Evolutionary conservation across 208 protist genomes (phyloP).

Genomic region (Zelonia costaricensis): DNA sequence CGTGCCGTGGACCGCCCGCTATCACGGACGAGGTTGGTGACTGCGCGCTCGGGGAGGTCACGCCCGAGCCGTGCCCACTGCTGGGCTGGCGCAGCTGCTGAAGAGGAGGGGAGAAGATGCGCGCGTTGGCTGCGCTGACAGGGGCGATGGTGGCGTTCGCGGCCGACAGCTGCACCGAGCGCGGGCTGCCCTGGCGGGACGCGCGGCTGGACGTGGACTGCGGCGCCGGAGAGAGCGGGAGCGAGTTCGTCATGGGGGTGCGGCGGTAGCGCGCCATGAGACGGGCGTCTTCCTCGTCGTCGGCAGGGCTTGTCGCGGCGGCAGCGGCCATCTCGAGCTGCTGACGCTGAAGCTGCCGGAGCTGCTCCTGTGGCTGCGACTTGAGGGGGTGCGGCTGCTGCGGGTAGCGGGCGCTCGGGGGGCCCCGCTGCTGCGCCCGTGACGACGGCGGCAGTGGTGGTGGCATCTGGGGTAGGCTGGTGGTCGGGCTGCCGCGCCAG

Average conservation of each 20-base stretch:
- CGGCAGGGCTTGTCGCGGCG: neutral
- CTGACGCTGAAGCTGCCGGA: neutral
- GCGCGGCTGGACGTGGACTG: neutral
- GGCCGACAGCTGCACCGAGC: slow-evolving; percentile 2
- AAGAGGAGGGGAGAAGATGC: neutral
- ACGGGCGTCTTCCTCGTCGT: slow-evolving; percentile 4
- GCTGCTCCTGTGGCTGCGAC: neutral
- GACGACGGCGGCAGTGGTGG: too few relatives aligned
- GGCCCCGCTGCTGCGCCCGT: too few relatives aligned
- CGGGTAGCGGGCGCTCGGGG: too few relatives aligned
- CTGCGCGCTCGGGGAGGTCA: neutral
- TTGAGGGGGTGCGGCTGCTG: too few relatives aligned
- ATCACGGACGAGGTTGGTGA: too few relatives aligned
- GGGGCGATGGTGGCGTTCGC: neutral
- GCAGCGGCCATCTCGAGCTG: neutral
- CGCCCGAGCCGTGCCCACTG: slow-evolving; percentile 3
- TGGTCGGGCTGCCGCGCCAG: too few relatives aligned
- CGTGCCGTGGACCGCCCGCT: too few relatives aligned
- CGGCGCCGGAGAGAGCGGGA: neutral
- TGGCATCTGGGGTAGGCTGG: too few relatives aligned
- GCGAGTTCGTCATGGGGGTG: slow-evolving; percentile 6
- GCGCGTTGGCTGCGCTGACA: neutral
- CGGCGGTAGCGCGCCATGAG: neutral
- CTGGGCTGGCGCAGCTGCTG: neutral
- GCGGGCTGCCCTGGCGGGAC: neutral